These are phyloP conservation scores for Nelumbo lutea DNA, from an alignment of 164 flowering plant genomes.

Conservation along the genomic window DNA sequence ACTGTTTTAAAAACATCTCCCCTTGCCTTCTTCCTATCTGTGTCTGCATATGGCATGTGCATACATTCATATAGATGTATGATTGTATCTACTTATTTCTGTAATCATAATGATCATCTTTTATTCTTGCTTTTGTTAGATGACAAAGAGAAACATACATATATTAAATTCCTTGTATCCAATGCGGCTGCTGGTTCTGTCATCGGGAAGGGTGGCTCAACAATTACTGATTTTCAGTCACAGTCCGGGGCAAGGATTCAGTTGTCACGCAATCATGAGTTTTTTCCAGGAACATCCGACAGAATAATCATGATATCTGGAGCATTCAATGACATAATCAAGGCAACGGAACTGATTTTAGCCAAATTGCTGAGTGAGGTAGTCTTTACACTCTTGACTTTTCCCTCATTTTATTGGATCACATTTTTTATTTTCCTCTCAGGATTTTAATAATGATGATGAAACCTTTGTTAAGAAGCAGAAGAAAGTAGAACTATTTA, in stretches of 20 bases:
- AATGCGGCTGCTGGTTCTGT: constrained; percentile 97
- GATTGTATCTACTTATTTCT: background rate
- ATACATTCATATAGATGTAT: background rate
- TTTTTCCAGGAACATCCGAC: constrained; percentile 94
- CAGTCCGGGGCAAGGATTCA: constrained; percentile 92
- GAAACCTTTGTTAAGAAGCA: no score
- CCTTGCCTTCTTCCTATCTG: background rate
- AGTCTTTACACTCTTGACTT: constrained; percentile 5
- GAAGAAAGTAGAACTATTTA: no score
- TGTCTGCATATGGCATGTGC: background rate
- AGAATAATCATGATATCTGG: constrained; percentile 94
- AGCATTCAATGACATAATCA: constrained; percentile 46
- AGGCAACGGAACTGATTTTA: constrained; percentile 80
- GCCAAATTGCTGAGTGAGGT: constrained; percentile 84
- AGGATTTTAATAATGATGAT: no score
- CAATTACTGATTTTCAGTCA: constrained; percentile 88
- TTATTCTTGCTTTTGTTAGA: constrained; percentile 31
- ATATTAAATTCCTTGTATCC: constrained; percentile 84
- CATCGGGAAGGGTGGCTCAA: constrained; percentile 97
- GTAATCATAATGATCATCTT: background rate
- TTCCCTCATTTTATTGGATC: no score
- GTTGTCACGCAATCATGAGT: constrained; percentile 86
- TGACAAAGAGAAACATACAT: constrained; percentile 53
- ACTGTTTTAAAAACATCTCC: background rate
- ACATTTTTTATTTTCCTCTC: no score